These are phyloP conservation scores for Lathyrus sativus DNA, from an alignment of 306 rosid genomes.

Conservation along the genomic window DNA sequence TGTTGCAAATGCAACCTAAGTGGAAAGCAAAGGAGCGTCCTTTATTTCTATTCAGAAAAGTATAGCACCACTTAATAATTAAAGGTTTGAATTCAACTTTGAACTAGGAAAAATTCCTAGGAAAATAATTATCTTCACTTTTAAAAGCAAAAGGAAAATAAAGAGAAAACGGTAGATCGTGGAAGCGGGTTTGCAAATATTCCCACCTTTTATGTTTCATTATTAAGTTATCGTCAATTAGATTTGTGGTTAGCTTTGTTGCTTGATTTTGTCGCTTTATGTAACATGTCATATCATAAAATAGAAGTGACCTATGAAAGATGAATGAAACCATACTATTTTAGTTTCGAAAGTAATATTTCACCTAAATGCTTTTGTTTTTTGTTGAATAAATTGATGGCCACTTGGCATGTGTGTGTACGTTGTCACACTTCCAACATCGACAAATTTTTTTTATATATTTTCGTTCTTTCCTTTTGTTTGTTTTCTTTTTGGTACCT, in stretches of 20 bases:
- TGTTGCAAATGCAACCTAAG: background rate
- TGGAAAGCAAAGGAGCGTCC: background rate
- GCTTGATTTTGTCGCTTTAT: slow-evolving; percentile 44
- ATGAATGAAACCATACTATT: slow-evolving; percentile 3
- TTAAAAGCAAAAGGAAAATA: slow-evolving; percentile 32
- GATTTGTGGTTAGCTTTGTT: slow-evolving; percentile 35
- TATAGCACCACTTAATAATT: background rate
- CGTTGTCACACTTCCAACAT: slow-evolving; percentile 30
- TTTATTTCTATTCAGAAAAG: background rate
- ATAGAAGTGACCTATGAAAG: background rate
- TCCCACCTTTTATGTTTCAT: slow-evolving; percentile 25
- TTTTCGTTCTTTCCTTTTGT: background rate
- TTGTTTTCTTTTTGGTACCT: background rate
- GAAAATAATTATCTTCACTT: slow-evolving; percentile 31
- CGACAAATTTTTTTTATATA: slow-evolving; percentile 38
- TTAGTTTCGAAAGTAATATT: slow-evolving; percentile 6
- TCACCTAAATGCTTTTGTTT: slow-evolving; percentile 16
- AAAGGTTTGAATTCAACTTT: slow-evolving; percentile 23
- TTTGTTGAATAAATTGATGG: background rate
- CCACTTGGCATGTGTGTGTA: slow-evolving; percentile 13
- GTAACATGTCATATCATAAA: slow-evolving; percentile 30
- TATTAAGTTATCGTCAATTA: slow-evolving; percentile 19
- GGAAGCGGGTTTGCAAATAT: slow-evolving; percentile 37
- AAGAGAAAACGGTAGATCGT: background rate
- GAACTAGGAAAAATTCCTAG: slow-evolving; percentile 28